Evolutionary conservation across 2,329 filamentous ascomycete species (phyloP), one percentile per base, ranked within the genome.

Genomic region (Harringtonia aguacate): DNA sequence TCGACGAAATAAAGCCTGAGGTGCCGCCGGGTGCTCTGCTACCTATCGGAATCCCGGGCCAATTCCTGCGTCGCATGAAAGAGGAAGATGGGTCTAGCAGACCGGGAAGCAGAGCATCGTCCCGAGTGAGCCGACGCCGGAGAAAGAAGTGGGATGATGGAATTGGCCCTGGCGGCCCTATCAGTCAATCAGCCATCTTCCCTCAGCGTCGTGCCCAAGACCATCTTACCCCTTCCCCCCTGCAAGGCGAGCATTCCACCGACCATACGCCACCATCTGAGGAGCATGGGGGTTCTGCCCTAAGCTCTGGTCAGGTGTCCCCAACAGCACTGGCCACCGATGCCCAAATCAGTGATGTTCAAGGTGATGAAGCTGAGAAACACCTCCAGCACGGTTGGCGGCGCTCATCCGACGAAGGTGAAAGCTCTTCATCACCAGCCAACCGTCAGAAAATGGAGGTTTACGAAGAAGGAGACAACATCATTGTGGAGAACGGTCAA

Each of bases 131-230:
- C n/a, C 72, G 75, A 44, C 76, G 79, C 48, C 75, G 78, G 39
- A 81, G 71, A 57, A 84, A 73, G 66, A 81, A 72, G 59, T 81
- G 77, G 70, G 82, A 86, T 50, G 75, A 77, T 48, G 81, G 75
- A n/a, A 74, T 77, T 53, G 84, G 81, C 3, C 82, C 85, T 4
- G 92, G 92, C 48, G 92, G 92, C 0, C 92, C 88, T 4, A 83
- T 97, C 53, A 85, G 77, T 48, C 81, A 94, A 56, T 95, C 90
- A 30, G 92, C 92, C 21, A 95, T 97, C 53, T 81, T 77, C 51
- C 92, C 92, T 3, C 66, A 69, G 46, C 67, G 69, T 13, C 65
- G 63, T 3, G 13, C 14, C 7, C 24, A 21, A 14, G 21, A 21
- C 8, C 24, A 31, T 7, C 38, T 34, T 28, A 14, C 29, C 8